phyloP scores from a whole-genome alignment of 176 grass and related monocot species.

The Oryza coarctata region DNA sequence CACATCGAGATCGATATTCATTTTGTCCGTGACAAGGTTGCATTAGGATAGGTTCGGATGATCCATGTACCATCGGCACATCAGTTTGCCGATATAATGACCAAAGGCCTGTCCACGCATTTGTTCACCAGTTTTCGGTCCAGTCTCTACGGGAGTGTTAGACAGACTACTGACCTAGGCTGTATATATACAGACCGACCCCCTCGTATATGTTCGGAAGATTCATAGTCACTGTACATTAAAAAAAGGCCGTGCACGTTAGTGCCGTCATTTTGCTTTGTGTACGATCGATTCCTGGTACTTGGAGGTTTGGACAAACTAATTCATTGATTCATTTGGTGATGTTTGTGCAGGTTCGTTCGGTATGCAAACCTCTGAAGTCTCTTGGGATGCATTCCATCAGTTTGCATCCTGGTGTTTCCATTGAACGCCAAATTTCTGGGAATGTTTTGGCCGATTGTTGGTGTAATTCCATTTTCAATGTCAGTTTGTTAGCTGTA shows the following conservation, averaged over 20 bases:
- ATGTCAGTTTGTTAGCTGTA: background rate
- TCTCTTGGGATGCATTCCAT: conserved; percentile 78
- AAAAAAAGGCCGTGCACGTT: conserved; percentile 67
- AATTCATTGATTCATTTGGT: background rate
- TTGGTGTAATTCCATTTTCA: background rate
- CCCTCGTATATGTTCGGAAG: no score
- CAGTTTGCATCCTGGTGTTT: conserved; percentile 66
- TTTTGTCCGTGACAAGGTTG: no score
- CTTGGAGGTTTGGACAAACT: background rate
- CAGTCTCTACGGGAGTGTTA: no score
- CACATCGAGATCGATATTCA: no score
- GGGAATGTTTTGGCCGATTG: conserved; percentile 35
- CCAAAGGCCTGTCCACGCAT: no score
- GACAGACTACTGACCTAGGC: no score
- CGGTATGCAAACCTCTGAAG: conserved; percentile 75
- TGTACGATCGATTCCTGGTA: background rate
- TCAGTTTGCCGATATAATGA: no score
- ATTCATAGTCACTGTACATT: no score
- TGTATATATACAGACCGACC: no score
- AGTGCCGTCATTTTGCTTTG: background rate
- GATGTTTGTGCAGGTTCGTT: conserved; percentile 44
- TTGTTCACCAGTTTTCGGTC: no score
- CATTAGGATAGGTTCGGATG: no score
- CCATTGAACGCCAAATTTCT: conserved; percentile 64
- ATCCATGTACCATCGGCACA: no score